Evolutionary conservation across 768 basidiomycete genomes (phyloP).

Genomic region (Strobilomyces dryophilus): DNA sequence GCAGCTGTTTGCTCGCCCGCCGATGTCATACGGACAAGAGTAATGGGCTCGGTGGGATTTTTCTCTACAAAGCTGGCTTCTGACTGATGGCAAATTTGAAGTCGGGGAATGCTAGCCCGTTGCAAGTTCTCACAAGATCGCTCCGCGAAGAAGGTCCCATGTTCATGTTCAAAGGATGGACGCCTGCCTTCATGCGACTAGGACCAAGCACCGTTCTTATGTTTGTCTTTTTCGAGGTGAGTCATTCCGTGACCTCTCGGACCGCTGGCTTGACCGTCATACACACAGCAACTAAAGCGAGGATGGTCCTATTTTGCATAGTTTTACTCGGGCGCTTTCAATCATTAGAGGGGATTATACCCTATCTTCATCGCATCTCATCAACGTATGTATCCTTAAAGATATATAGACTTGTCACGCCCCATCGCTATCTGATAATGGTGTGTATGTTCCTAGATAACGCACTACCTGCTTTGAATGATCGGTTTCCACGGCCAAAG

Average conservation of each 20-base stretch:
- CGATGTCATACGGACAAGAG: slow-evolving; percentile 70
- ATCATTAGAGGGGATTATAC: background rate
- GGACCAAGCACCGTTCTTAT: slow-evolving; percentile 82
- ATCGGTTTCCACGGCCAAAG: background rate
- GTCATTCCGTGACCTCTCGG: slow-evolving; percentile 6
- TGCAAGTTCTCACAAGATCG: slow-evolving; percentile 54
- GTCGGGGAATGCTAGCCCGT: slow-evolving; percentile 47
- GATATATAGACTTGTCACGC: slow-evolving; percentile 6
- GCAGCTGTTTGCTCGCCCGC: slow-evolving; percentile 75
- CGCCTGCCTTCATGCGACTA: slow-evolving; percentile 79
- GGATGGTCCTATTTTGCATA: slow-evolving; percentile 39
- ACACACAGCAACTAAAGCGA: slow-evolving; percentile 63
- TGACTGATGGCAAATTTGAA: slow-evolving; percentile 24
- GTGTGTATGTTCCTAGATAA: slow-evolving; percentile 10
- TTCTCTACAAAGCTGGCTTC: background rate
- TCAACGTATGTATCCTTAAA: too few relatives aligned
- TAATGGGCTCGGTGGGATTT: slow-evolving; percentile 68
- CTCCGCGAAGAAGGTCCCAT: slow-evolving; percentile 68
- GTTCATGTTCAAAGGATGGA: slow-evolving; percentile 88
- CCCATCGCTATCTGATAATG: background rate
- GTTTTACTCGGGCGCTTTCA: background rate
- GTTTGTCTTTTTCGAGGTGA: slow-evolving; percentile 82
- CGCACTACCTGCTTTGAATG: slow-evolving; percentile 1
- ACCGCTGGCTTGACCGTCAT: slow-evolving; percentile 4
- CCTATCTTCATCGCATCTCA: background rate